Conservation (phyloP, 805 yeast genomes). For the Teunomyces stri region DNA sequence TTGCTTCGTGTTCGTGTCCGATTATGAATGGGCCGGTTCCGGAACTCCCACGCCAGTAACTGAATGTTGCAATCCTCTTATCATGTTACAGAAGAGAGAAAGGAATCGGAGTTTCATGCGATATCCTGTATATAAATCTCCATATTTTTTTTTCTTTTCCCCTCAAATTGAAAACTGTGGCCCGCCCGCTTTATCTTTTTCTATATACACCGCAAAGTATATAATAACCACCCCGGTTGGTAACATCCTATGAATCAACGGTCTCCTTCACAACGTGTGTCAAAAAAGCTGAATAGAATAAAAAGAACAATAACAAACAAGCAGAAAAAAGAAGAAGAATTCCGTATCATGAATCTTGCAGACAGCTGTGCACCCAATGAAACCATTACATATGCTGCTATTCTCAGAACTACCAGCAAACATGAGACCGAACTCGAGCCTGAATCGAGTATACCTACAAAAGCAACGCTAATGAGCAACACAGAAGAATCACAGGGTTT, state of each 20-base stretch:
- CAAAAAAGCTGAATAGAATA: not conserved
- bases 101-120: not conserved
- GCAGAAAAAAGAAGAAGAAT: not conserved
- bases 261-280: not conserved
- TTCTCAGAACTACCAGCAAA: constrained; percentile 4
- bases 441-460: not conserved
- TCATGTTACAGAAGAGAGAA: not conserved
- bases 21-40: not conserved
- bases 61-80: not conserved
- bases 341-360: constrained; percentile 9
- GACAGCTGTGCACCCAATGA: constrained; percentile 10
- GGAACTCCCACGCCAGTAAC: not conserved
- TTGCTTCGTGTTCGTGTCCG: too few species aligned
- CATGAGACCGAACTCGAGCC: not conserved
- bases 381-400: constrained; percentile 3
- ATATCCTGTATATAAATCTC: not conserved
- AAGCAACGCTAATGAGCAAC: constrained; percentile 4
- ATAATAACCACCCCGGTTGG: not conserved
- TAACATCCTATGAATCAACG: not conserved
- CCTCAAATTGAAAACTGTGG: constrained; percentile 5
- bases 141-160: not conserved
- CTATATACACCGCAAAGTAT: not conserved
- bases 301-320: not conserved
- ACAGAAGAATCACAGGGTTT: constrained; percentile 4
- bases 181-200: not conserved